Evolutionary conservation across 345 rosid genomes (phyloP), one percentile per base, ranked within the genome.

Genomic region (Iberis pinnata): DNA sequence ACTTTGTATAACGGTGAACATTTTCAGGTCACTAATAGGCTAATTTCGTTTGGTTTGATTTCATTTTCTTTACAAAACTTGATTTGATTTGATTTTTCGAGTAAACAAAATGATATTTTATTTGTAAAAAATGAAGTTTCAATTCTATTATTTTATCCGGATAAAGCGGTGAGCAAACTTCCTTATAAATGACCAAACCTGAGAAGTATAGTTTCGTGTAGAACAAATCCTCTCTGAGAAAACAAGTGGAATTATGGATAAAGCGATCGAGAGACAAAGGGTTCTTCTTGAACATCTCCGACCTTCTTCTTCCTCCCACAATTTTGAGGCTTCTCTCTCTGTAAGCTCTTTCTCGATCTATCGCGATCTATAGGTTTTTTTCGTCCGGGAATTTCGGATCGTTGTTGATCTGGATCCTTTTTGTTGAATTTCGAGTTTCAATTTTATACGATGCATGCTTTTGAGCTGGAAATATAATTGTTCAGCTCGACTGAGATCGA

Each of bases 231-330:
- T 25, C 27, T 6, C 40, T 7, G 32, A 18, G 33, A 32, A 9
- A 1, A 32, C n/a, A 9, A 5, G 11, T 3, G 2, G n/a, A 32
- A 32, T 6, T 5, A 86, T 93, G 97, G 99, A 93, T 58, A 88
- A 75, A 68, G 97, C 95, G 9, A 81, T 82, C 76, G 78, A 78
- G 68, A 79, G 99, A 46, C 99, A 93, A 69, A 62, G 78, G 6
- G 73, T 88, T 50, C 80, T 88, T 71, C 95, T 93, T 9, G 79
- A 83, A 42, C 98, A 92, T 69, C 89, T 88, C 65, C 85, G 78
- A 2, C 88, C 98, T 76, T 66, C 78, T 35, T 69, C 78, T 18
- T 73, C 68, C 26, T 33, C 51, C 0, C 81, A 77, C 59, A 68
- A 42, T 52, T 61, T 68, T 8, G 87, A 80, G 18, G 64, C 84